phyloP scores from a whole-genome alignment of 1,139 yeast species.

The Geotrichum fermentans region DNA sequence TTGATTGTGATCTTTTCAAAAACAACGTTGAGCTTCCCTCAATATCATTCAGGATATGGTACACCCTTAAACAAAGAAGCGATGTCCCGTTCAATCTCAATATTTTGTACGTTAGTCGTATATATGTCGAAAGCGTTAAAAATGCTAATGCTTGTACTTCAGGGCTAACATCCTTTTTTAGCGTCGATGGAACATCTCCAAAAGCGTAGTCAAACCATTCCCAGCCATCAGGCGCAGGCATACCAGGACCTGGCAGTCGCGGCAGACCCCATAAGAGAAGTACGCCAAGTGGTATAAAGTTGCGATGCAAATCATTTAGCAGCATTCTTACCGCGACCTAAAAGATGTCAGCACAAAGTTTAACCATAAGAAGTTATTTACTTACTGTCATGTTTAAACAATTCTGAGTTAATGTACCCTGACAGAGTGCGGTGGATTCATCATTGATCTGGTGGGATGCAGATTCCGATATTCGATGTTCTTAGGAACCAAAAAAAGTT shows the following conservation, averaged over 20 bases:
- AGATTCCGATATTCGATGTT: no score
- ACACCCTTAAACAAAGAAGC: constrained; percentile 41
- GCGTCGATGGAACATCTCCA: constrained; percentile 10
- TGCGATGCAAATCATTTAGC: constrained; percentile 11
- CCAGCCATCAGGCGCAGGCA: constrained; percentile 47
- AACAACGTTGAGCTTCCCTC: constrained; percentile 38
- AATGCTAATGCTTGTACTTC: constrained; percentile 38
- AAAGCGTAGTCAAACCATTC: constrained; percentile 44
- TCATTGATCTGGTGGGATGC: no score
- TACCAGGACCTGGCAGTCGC: constrained; percentile 31
- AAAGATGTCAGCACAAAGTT: not conserved
- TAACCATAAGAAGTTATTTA: not conserved
- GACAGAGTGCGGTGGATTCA: no score
- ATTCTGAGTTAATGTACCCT: no score
- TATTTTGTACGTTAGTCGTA: constrained; percentile 46
- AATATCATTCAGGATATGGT: constrained; percentile 47
- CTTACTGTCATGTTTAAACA: not conserved
- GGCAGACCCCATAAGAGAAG: constrained; percentile 45
- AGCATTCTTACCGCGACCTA: not conserved
- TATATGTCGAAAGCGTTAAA: constrained; percentile 40
- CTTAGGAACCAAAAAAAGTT: not conserved
- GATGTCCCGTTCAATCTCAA: constrained; percentile 13
- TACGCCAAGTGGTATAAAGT: constrained; percentile 45
- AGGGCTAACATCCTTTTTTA: constrained; percentile 27
- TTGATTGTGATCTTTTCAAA: not conserved